Base-by-base conservation (phyloP, 805 yeast species). In the Maudiozyma saulgeensis region DNA sequence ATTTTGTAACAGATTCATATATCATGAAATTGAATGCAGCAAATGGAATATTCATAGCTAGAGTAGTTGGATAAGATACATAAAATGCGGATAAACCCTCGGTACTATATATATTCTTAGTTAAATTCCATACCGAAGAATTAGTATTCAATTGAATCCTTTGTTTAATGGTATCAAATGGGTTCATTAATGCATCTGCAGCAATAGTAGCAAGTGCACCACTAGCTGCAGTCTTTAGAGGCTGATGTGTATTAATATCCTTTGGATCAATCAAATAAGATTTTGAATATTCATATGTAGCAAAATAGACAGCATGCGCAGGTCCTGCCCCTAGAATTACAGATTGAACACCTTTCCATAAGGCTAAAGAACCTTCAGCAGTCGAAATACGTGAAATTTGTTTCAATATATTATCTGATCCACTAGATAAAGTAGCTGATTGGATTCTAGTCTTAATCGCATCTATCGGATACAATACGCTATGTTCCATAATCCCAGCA, bases 401-500 rank as follows among this genome's bases (percentile, higher is more conserved):
- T 42, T 77, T 73, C 26, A 87, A 71, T 41, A 91, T 76, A 41
- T 55, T 60, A 13, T 41, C 26, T 4, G 61, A 54, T 2, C 53
- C 47, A 4, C 54, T 43, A 13, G 53, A 51, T 15, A 64, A 45
- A 13, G 65, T 58, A 1, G 60, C 50, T 1, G 63, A 58, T 66
- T 91, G 99, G 91, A 91, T 87, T 62, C 99, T 75, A 6, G 98
- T 93, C 72, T 91, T 91, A 57, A 91, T 78, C n/a, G 95, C 91
- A 66, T 91, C 99, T 40, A 91, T 81, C 1, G 99, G 99, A 64
- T 82, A 91, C 96, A 91, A 88, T 43, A 91, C 88, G 1, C 96
- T 82, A 68, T 91, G 99, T 66, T 91, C 99, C 97, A 91, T 87
- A 49, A 93, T 87, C 26, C 99, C 99, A n/a, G 99, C 98, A 69